These are phyloP conservation scores for Pyricularia grisea DNA, from an alignment of 2,329 filamentous ascomycete genomes.

Conservation along the genomic window DNA sequence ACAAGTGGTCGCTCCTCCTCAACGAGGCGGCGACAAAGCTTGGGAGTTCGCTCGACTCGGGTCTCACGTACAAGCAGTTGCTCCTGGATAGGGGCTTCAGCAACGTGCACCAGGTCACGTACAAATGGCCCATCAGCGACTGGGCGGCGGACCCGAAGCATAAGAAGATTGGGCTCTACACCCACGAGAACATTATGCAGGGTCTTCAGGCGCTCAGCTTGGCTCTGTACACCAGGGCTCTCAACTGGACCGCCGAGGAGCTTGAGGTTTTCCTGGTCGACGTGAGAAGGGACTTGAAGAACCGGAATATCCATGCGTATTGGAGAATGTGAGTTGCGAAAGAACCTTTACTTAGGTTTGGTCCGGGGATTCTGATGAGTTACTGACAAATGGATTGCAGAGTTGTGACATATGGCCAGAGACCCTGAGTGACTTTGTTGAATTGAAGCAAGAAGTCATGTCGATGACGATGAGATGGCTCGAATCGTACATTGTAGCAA, in stretches of 20 bases:
- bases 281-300: conserved; percentile 10
- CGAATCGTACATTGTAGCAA: too few relatives aligned
- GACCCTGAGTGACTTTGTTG: background rate
- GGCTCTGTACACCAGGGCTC: conserved; percentile 15
- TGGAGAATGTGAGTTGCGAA: conserved; percentile 9
- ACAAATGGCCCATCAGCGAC: conserved; percentile 33
- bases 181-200: conserved; percentile 2
- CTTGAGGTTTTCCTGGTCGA: conserved; percentile 9
- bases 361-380: background rate
- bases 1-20: conserved; percentile 10
- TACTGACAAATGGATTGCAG: background rate
- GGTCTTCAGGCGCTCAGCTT: conserved; percentile 12
- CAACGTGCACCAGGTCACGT: conserved; percentile 33
- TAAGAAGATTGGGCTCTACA: conserved; percentile 27
- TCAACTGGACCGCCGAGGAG: conserved; percentile 12
- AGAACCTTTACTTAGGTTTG: background rate
- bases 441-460: background rate
- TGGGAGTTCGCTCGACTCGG: conserved; percentile 13
- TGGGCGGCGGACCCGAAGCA: conserved; percentile 37
- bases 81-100: conserved; percentile 38
- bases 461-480: too few relatives aligned
- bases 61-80: conserved; percentile 23
- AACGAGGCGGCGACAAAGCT: conserved; percentile 10
- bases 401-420: conserved; percentile 1
- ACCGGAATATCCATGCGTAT: conserved; percentile 12